Evolutionary conservation across 2,329 filamentous ascomycete species (phyloP).

Genomic region (Microdochium bolleyi): DNA sequence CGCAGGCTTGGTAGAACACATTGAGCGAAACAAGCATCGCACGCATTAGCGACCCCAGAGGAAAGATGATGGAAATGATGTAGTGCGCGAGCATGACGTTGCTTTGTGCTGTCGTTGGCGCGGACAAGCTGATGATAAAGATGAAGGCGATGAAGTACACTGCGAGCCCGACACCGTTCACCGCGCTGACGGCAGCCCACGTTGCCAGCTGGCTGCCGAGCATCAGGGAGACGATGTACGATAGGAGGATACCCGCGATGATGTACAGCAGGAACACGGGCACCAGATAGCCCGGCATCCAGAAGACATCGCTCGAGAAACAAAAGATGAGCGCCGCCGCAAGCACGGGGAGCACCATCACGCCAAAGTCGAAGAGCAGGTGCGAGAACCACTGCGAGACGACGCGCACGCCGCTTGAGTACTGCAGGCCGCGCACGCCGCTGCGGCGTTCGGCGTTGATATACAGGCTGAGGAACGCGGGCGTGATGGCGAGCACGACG

Average conservation of each 20-base stretch:
- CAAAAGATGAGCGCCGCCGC: slow-evolving; percentile 60
- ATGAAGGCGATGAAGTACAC: slow-evolving; percentile 66
- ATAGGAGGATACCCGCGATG: slow-evolving; percentile 64
- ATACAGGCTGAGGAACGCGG: slow-evolving; percentile 83
- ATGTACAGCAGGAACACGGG: slow-evolving; percentile 76
- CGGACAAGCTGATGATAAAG: slow-evolving; percentile 65
- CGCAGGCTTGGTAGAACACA: slow-evolving; percentile 73
- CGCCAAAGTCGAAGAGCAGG: slow-evolving; percentile 67
- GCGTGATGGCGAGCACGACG: slow-evolving; percentile 68
- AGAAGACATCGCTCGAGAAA: slow-evolving; percentile 62
- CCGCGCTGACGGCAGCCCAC: slow-evolving; percentile 76
- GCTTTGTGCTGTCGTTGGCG: slow-evolving; percentile 59
- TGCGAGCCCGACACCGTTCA: slow-evolving; percentile 65
- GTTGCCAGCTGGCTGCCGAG: slow-evolving; percentile 72
- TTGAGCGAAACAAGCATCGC: slow-evolving; percentile 74
- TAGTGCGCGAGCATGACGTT: slow-evolving; percentile 67
- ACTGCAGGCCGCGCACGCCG: slow-evolving; percentile 80
- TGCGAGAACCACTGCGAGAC: slow-evolving; percentile 83
- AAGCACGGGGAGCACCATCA: slow-evolving; percentile 60
- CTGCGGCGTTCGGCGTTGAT: slow-evolving; percentile 72
- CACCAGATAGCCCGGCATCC: slow-evolving; percentile 73
- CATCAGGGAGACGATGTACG: slow-evolving; percentile 77
- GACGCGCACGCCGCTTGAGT: slow-evolving; percentile 81
- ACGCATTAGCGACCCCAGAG: slow-evolving; percentile 67
- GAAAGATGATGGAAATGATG: slow-evolving; percentile 64